Base-by-base conservation (phyloP, 768 basidiomycete genomes). In the Lepiota brunneoincarnata region DNA sequence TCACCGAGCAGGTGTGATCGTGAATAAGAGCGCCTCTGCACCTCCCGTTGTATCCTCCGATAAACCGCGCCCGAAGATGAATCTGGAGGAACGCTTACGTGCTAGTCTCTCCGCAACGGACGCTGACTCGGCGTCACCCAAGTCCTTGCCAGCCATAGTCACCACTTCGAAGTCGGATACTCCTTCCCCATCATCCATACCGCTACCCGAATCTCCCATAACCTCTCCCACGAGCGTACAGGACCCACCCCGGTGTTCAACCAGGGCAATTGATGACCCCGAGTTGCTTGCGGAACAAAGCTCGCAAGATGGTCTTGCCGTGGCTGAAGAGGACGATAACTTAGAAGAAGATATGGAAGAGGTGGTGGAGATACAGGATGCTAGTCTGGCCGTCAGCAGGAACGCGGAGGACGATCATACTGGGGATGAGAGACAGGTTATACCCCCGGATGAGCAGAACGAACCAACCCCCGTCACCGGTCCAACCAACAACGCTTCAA, bases 61-160 rank as follows among this genome's bases (percentile, higher is more conserved):
- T 31, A 52, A 59, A 12, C 54, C 59, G 35, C 48, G 58, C 11
- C 69, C 75, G 42, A 86, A 87, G 63, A 74, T 79, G 6, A 87
- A 79, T 20, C 72, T 92, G 2, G 91, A 92, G 68, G 90, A 92
- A 54, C 76, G 91, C 41, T 72, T 92, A n/a, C 80, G 85, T 41
- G 84, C 51, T 9, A 53, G 40, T 37, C 40, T 41, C n/a, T 48
- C 44, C 6, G 52, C 42, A 34, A 35, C 50, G 18, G 43, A 50
- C n/a, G 44, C 52, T 39, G 15, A 23, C 3, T 11, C 36, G 18
- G 26, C 34, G 11, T 49, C 52, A 28, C 24, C 10, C 54, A 52
- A 34, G 11, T 21, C 31, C 48, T 23, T 15, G n/a, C 39, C 21
- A 24, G 14, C 34, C 42, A 26, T 26, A 36, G 11, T 57, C 65